Evolutionary conservation across 1,284 basidiomycete genomes (phyloP).

Genomic region (Marasmius fiardii): DNA sequence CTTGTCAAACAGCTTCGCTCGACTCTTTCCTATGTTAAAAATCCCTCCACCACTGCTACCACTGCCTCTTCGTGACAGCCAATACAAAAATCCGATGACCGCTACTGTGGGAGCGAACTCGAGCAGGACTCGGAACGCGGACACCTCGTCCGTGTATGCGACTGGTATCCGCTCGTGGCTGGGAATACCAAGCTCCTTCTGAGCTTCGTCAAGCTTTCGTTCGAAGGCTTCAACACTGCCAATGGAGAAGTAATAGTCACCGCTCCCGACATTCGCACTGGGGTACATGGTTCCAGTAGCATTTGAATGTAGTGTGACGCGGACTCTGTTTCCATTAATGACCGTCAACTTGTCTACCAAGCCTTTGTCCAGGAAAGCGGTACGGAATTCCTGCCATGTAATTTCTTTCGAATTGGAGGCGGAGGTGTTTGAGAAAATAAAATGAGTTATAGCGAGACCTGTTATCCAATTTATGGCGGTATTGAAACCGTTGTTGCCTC

Average conservation of each 20-base stretch:
- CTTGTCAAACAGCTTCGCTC: slow-evolving; percentile 95
- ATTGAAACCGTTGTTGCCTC: slow-evolving; percentile 49
- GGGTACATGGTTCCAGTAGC: slow-evolving; percentile 76
- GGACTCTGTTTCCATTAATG: slow-evolving; percentile 88
- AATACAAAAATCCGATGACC: slow-evolving; percentile 88
- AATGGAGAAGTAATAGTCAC: slow-evolving; percentile 93
- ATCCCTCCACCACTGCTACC: slow-evolving; percentile 83
- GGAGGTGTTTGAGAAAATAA: slow-evolving; percentile 62
- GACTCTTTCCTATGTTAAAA: slow-evolving; percentile 96
- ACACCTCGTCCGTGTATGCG: slow-evolving; percentile 94
- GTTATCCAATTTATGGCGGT: slow-evolving; percentile 61
- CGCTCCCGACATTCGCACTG: slow-evolving; percentile 42
- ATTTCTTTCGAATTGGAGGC: slow-evolving; percentile 78
- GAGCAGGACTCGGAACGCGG: slow-evolving; percentile 77
- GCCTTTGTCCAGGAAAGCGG: slow-evolving; percentile 93
- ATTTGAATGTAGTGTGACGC: slow-evolving; percentile 85
- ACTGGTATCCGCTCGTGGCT: slow-evolving; percentile 94
- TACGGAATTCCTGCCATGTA: slow-evolving; percentile 98
- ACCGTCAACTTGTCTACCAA: slow-evolving; percentile 95
- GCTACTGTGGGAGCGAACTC: slow-evolving; percentile 95
- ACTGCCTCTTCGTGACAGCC: slow-evolving; percentile 81
- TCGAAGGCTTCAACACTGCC: slow-evolving; percentile 98
- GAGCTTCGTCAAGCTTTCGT: slow-evolving; percentile 90
- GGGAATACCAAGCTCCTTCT: slow-evolving; percentile 90
- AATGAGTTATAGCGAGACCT: slow-evolving; percentile 62